Evolutionary conservation across 1,284 basidiomycete species (phyloP).

Genomic region (Tylopilus sp.): DNA sequence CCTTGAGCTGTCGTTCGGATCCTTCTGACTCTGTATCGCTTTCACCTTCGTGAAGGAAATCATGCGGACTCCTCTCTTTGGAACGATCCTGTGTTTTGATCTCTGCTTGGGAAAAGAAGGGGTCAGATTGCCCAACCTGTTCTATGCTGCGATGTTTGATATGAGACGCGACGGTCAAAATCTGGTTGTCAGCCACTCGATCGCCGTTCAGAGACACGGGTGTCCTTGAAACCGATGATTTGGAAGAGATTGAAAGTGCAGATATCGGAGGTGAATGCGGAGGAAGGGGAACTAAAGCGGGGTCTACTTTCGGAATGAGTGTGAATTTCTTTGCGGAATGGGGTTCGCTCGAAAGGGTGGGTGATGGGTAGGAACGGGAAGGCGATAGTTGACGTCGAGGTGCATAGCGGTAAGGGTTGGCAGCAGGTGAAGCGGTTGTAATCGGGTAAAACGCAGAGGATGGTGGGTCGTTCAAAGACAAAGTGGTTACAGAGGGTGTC

Average conservation of each 20-base stretch:
- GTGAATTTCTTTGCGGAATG: constrained; percentile 16
- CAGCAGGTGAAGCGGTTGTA: constrained; percentile 48
- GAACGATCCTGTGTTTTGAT: constrained; percentile 18
- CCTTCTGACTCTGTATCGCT: constrained; percentile 36
- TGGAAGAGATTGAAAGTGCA: constrained; percentile 64
- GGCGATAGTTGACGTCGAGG: constrained; percentile 36
- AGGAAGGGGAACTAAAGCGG: constrained; percentile 50
- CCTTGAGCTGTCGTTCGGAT: constrained; percentile 52
- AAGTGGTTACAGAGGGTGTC: constrained; percentile 44
- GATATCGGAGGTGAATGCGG: constrained; percentile 67
- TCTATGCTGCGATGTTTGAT: constrained; percentile 14
- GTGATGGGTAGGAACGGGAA: constrained; percentile 36
- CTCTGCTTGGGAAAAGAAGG: constrained; percentile 12
- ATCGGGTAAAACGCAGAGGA: constrained; percentile 48
- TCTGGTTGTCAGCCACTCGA: constrained; percentile 33
- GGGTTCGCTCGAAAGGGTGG: constrained; percentile 35
- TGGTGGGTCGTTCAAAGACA: constrained; percentile 34
- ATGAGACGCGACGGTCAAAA: constrained; percentile 15
- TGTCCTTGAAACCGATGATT: constrained; percentile 56
- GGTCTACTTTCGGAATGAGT: constrained; percentile 44
- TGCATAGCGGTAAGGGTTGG: constrained; percentile 53
- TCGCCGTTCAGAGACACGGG: constrained; percentile 39
- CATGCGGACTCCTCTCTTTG: constrained; percentile 14
- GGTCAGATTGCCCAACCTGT: background rate
- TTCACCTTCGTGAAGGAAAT: constrained; percentile 15